Conservation (phyloP, 1,284 basidiomycete species). For the Cronartium quercuum region DNA sequence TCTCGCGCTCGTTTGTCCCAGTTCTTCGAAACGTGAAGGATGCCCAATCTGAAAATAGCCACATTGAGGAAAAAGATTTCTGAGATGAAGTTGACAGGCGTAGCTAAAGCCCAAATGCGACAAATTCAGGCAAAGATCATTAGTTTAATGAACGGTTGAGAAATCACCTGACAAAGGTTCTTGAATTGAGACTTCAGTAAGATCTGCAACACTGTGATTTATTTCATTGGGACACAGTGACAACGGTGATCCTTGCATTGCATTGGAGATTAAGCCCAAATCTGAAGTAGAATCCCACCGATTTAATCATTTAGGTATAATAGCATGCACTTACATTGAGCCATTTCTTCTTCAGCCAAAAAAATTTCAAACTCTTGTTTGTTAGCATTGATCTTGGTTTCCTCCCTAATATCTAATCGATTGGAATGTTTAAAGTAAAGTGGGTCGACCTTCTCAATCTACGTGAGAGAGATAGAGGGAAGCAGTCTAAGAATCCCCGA, state of each 20-base stretch:
- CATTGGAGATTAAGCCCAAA: background rate
- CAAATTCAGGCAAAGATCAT: too few relatives aligned
- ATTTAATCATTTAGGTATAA: too few relatives aligned
- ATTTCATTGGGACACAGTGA: too few relatives aligned
- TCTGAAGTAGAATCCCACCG: background rate
- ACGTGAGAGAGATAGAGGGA: too few relatives aligned
- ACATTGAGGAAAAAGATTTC: conserved; percentile 85
- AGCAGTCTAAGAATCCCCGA: too few relatives aligned
- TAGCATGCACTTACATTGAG: background rate
- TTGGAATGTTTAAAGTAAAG: conserved; percentile 68
- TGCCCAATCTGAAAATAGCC: conserved; percentile 77
- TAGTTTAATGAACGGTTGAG: background rate
- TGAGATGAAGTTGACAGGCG: conserved; percentile 81
- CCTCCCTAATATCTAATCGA: conserved; percentile 70
- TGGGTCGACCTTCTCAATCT: conserved; percentile 88
- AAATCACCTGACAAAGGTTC: background rate
- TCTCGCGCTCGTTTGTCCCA: conserved; percentile 67
- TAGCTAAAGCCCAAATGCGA: too few relatives aligned
- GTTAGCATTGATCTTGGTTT: conserved; percentile 84
- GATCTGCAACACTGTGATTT: too few relatives aligned
- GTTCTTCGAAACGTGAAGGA: conserved; percentile 69
- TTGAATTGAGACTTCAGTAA: background rate
- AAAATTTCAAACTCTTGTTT: conserved; percentile 73
- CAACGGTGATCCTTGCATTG: too few relatives aligned
- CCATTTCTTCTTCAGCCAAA: conserved; percentile 52